phyloP scores from a whole-genome alignment of 108 stramenopile species.

The Skeletonema tropicum region DNA sequence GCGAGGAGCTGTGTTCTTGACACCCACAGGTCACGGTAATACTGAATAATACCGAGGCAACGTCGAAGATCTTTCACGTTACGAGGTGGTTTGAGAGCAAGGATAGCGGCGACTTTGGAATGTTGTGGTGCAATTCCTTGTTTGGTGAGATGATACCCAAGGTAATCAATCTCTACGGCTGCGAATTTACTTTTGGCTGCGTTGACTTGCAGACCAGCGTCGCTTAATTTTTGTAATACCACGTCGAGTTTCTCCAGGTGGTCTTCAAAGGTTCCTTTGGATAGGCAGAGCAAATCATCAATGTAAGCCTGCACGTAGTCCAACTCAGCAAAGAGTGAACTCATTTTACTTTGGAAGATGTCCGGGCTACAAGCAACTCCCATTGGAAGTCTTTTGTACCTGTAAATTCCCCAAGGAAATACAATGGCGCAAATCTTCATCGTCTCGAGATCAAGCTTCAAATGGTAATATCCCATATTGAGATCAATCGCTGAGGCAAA shows the following conservation, averaged over 20 bases:
- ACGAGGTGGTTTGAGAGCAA: constrained; percentile 11
- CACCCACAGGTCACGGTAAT: constrained; percentile 59
- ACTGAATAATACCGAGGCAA: constrained; percentile 38
- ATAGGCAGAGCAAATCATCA: constrained; percentile 38
- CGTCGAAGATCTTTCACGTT: constrained; percentile 11
- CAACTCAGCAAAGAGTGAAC: too few relatives aligned
- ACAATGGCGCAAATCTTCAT: not conserved
- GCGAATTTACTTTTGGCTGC: constrained; percentile 9
- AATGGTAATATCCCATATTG: constrained; percentile 23
- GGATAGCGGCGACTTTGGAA: constrained; percentile 49
- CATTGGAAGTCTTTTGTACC: constrained; percentile 36
- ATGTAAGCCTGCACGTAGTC: constrained; percentile 15
- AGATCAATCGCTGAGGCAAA: constrained; percentile 12
- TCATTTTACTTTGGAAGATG: too few relatives aligned
- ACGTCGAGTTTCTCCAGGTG: constrained; percentile 33
- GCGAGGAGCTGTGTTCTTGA: constrained; percentile 46
- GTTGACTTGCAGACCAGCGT: constrained; percentile 16
- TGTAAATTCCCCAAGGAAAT: constrained; percentile 52
- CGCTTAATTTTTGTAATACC: constrained; percentile 14
- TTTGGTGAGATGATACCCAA: constrained; percentile 26
- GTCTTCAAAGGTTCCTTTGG: constrained; percentile 23
- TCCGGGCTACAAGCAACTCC: constrained; percentile 8
- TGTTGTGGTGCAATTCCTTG: constrained; percentile 17
- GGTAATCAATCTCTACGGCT: constrained; percentile 25
- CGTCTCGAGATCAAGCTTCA: not conserved